Evolutionary conservation across 2,329 filamentous ascomycete species (phyloP).

Genomic region (Beauveria rudraprayagi): DNA sequence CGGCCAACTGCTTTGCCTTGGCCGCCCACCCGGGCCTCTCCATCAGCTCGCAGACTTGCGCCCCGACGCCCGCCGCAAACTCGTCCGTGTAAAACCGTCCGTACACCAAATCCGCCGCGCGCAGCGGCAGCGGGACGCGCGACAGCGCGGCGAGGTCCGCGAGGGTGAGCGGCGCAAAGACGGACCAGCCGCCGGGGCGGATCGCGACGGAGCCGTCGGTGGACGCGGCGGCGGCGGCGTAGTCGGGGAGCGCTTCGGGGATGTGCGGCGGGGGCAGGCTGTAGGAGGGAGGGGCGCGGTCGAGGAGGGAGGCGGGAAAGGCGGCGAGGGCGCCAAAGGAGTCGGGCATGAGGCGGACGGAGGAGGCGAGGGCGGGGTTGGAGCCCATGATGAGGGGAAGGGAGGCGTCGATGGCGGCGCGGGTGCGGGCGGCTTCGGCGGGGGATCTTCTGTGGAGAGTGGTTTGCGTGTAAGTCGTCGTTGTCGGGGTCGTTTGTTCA

Average conservation of each 20-base stretch:
- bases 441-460: constrained; percentile 8
- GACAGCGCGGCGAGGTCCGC: constrained; percentile 12
- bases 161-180: constrained; percentile 15
- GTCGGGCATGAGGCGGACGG: constrained; percentile 13
- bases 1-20: constrained; percentile 8
- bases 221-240: constrained; percentile 17
- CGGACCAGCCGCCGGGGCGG: constrained; percentile 11
- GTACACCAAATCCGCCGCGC: constrained; percentile 12
- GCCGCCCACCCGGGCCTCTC: background rate
- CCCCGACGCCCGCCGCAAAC: constrained; percentile 10
- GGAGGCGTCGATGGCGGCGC: constrained; percentile 6
- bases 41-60: constrained; percentile 5
- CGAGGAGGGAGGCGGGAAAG: constrained; percentile 8
- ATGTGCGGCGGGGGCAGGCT: constrained; percentile 5
- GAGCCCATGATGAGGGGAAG: constrained; percentile 12
- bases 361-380: constrained; percentile 12
- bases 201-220: constrained; percentile 21
- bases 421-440: constrained; percentile 11
- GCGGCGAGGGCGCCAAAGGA: constrained; percentile 7
- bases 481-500: too few species aligned
- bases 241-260: constrained; percentile 12
- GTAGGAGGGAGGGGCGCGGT: constrained; percentile 12
- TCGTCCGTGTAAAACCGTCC: constrained; percentile 13
- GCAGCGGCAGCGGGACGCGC: constrained; percentile 15
- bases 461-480: background rate